These are phyloP conservation scores for Ascochyta lentis DNA, from an alignment of 2,329 filamentous ascomycete genomes.

Conservation along the genomic window DNA sequence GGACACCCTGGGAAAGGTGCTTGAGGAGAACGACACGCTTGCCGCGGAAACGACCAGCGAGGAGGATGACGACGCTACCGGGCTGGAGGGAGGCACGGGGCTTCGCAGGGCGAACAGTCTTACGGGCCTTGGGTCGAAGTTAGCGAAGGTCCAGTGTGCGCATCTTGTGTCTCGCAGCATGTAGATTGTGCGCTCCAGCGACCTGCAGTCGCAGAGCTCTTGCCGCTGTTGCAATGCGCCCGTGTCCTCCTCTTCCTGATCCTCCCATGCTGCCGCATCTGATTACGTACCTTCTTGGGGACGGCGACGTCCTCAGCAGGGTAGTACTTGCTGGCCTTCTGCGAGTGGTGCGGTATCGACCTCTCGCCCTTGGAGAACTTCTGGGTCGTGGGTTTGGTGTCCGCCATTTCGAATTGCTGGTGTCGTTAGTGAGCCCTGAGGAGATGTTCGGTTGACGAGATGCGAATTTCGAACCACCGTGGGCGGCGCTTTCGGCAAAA, in stretches of 20 bases:
- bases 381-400: constrained; percentile 68
- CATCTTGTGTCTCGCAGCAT: not conserved
- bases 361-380: constrained; percentile 97
- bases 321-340: constrained; percentile 99
- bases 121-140: constrained; percentile 75
- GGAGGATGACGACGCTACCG: constrained; percentile 96
- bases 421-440: constrained; percentile 39
- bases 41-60: constrained; percentile 99
- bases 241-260: constrained; percentile 24
- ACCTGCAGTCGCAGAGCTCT: constrained; percentile 10
- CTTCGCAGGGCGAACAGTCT: constrained; percentile 86
- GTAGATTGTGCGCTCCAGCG: constrained; percentile 8
- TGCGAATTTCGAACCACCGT: not conserved
- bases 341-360: constrained; percentile 81
- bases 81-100: constrained; percentile 89
- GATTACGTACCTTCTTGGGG: constrained; percentile 88
- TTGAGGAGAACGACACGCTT: constrained; percentile 99
- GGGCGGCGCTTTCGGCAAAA: not conserved
- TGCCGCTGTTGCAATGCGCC: constrained; percentile 10
- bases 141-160: constrained; percentile 31
- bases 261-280: constrained; percentile 22
- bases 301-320: constrained; percentile 88
- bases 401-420: constrained; percentile 71
- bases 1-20: constrained; percentile 94
- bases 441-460: constrained; percentile 12